Percentiles rank a stretch among this genome's conserved stretches.
These are phyloP conservation scores for Zelonia costaricensis DNA, from an alignment of 208 protist species.

Conservation along the genomic window DNA sequence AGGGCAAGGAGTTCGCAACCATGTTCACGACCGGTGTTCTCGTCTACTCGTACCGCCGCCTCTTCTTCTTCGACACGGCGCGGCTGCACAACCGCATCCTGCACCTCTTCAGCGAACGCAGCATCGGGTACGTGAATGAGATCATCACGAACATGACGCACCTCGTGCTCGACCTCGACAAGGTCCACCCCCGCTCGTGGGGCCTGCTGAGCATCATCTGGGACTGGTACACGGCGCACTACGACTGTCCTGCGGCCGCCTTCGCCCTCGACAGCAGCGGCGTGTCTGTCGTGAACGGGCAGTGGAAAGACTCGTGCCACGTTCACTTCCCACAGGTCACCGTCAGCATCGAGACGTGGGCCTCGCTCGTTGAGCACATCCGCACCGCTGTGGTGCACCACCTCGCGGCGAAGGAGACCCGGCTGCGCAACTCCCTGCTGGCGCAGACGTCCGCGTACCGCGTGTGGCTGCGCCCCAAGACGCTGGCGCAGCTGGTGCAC, in stretches of 20 bases:
- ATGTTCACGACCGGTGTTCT: slow-evolving; percentile 65
- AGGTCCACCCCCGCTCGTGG: slow-evolving; percentile 33
- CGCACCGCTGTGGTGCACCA: slow-evolving; percentile 23
- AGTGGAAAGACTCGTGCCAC: slow-evolving; percentile 64
- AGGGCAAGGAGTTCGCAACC: slow-evolving; percentile 56
- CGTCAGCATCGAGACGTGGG: slow-evolving; percentile 29
- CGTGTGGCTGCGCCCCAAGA: slow-evolving; percentile 11
- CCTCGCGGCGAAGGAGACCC: slow-evolving; percentile 13
- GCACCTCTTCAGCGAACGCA: slow-evolving; percentile 21
- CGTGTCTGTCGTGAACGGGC: slow-evolving; percentile 33
- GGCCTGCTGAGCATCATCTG: slow-evolving; percentile 39
- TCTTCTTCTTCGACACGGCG: slow-evolving; percentile 33
- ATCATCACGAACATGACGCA: slow-evolving; percentile 51
- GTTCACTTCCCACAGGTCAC: slow-evolving; percentile 67
- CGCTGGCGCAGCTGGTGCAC: neutral
- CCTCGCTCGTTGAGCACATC: slow-evolving; percentile 26
- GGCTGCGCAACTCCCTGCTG: slow-evolving; percentile 13
- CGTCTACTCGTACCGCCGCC: slow-evolving; percentile 55
- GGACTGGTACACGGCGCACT: slow-evolving; percentile 39
- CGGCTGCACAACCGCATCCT: slow-evolving; percentile 61
- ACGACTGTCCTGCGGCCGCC: slow-evolving; percentile 27
- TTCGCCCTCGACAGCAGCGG: slow-evolving; percentile 58
- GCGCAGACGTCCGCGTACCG: slow-evolving; percentile 7
- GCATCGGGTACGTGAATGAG: slow-evolving; percentile 65
- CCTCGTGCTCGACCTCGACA: slow-evolving; percentile 64